Evolutionary conservation across 2,329 filamentous ascomycete species (phyloP).

Genomic region (Aspergillus sojae): DNA sequence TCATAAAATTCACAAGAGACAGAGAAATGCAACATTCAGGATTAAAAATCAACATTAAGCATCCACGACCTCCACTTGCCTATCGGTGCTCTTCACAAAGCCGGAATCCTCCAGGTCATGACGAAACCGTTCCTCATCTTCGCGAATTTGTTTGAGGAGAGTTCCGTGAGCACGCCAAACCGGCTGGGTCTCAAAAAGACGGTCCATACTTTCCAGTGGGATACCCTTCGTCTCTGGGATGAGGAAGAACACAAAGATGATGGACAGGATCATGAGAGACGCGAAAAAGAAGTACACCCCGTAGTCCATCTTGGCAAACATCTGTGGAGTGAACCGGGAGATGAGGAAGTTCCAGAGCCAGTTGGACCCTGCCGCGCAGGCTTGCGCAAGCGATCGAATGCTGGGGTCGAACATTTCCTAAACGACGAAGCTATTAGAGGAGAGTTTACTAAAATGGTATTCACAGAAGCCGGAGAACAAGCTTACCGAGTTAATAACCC

Average conservation of each 20-base stretch:
- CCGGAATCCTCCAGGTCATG: slow-evolving; percentile 23
- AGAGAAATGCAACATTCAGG: background rate
- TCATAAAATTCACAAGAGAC: background rate
- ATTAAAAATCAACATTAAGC: background rate
- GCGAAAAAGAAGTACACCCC: slow-evolving; percentile 71
- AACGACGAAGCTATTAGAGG: background rate
- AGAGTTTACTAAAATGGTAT: background rate
- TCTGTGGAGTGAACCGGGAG: slow-evolving; percentile 45
- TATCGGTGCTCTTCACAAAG: slow-evolving; percentile 11
- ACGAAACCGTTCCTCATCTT: slow-evolving; percentile 41
- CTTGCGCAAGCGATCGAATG: slow-evolving; percentile 70
- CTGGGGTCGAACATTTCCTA: slow-evolving; percentile 72
- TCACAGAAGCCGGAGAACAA: background rate
- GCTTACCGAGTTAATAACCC: slow-evolving; percentile 67
- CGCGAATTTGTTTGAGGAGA: slow-evolving; percentile 35
- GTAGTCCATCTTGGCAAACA: slow-evolving; percentile 51
- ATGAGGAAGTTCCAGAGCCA: slow-evolving; percentile 45
- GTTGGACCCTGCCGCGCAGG: slow-evolving; percentile 57
- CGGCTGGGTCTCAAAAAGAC: slow-evolving; percentile 53
- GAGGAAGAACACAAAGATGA: slow-evolving; percentile 62
- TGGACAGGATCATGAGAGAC: slow-evolving; percentile 60
- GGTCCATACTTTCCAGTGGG: slow-evolving; percentile 66
- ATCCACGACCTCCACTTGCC: slow-evolving; percentile 18
- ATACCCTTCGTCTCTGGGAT: slow-evolving; percentile 68
- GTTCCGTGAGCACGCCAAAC: slow-evolving; percentile 39